Percentiles rank a stretch among this genome's conserved stretches.
phyloP scores from a whole-genome alignment of 176 grass and related monocot species.

The Carex parvula region DNA sequence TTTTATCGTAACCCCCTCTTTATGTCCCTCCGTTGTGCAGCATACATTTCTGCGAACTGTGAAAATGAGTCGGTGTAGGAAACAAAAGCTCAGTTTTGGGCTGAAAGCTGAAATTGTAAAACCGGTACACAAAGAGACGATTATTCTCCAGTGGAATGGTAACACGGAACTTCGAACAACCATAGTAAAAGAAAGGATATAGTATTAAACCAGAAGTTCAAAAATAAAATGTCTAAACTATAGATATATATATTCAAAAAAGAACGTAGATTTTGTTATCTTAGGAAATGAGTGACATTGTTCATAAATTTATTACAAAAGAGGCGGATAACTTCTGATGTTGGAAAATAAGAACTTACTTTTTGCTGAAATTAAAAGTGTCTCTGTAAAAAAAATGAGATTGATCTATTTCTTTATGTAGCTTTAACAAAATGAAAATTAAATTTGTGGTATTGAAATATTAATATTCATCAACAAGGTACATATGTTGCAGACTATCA shows the following conservation, averaged over 20 bases:
- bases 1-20: too few relatives aligned
- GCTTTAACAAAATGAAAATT: too few relatives aligned
- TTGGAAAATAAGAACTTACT: neutral
- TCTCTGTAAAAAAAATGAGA: too few relatives aligned
- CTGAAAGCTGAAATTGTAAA: conserved; percentile 19
- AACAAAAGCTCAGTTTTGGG: conserved; percentile 38
- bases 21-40: conserved; percentile 21
- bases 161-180: conserved; percentile 39
- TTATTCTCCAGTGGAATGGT: conserved; percentile 65
- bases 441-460: too few relatives aligned
- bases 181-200: conserved; percentile 53
- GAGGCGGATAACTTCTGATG: neutral
- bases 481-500: too few relatives aligned
- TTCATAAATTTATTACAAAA: neutral
- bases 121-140: conserved; percentile 66
- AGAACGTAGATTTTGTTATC: neutral
- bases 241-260: neutral
- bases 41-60: conserved; percentile 36
- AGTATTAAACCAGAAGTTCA: neutral
- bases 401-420: too few relatives aligned
- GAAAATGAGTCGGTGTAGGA: conserved; percentile 73
- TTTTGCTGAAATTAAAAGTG: neutral
- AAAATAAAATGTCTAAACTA: neutral
- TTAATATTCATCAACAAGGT: too few relatives aligned
- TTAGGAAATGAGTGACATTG: neutral